Evolutionary conservation across 352 stramenopile genomes (phyloP).

Genomic region (Phytopythium aichiense): DNA sequence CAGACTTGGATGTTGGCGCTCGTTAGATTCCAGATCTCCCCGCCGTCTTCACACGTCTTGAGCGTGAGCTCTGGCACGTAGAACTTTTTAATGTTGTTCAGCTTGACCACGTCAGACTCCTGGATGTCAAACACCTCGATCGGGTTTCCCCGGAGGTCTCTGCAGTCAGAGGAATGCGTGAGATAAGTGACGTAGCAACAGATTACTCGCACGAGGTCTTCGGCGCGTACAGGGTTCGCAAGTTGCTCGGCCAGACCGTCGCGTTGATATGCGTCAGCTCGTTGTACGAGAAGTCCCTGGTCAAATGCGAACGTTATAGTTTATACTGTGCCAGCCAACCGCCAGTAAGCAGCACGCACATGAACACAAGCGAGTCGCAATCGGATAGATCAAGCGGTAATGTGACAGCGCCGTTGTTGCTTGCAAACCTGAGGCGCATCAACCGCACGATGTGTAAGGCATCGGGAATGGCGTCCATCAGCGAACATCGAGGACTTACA

Average conservation of each 20-base stretch:
- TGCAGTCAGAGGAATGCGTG: not conserved
- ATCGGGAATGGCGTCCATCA: not conserved
- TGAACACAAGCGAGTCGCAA: not conserved
- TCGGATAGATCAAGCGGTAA: not conserved
- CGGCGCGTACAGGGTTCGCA: conserved; percentile 9
- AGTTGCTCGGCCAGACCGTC: conserved; percentile 13
- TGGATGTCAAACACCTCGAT: conserved; percentile 20
- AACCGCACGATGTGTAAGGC: not conserved
- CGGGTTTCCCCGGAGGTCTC: conserved; percentile 17
- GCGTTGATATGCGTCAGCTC: conserved; percentile 12
- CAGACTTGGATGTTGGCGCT: conserved; percentile 1
- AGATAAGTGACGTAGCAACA: not conserved
- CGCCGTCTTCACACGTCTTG: not conserved
- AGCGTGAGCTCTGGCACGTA: not conserved
- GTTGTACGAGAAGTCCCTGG: conserved; percentile 22
- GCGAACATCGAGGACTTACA: not conserved
- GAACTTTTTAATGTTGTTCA: conserved; percentile 5
- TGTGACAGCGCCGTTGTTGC: conserved; percentile 2
- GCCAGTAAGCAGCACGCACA: not conserved
- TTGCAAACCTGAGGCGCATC: not conserved
- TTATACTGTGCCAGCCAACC: not conserved
- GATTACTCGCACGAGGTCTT: not conserved
- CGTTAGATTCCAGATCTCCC: not conserved
- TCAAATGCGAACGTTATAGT: not conserved
- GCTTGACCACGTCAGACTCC: conserved; percentile 7